Evolutionary conservation across 192 early-diverging fungal species (phyloP).

Genomic region (Linnemannia zychae): DNA sequence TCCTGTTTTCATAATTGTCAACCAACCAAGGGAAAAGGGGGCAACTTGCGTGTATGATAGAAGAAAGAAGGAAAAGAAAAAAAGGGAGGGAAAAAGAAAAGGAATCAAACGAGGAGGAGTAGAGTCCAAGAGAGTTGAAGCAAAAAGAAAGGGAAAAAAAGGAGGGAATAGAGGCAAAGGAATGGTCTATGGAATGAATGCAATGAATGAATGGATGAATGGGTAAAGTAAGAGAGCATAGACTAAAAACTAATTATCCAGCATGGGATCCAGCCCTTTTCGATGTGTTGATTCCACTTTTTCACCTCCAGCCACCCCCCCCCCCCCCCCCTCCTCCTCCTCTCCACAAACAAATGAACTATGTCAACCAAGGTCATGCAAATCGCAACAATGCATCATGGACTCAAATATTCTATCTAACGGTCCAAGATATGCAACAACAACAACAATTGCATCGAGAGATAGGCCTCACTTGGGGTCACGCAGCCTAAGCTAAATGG

Average conservation of each 20-base stretch:
- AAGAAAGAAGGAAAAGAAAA: background rate
- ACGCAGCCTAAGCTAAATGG: too few relatives aligned
- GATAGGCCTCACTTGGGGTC: too few relatives aligned
- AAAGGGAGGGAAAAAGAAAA: background rate
- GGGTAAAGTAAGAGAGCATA: background rate
- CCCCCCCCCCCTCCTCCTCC: background rate
- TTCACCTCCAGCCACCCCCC: background rate
- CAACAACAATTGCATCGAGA: too few relatives aligned
- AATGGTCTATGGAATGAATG: background rate
- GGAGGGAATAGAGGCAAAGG: background rate
- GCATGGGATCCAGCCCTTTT: conserved; percentile 1
- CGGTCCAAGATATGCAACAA: too few relatives aligned
- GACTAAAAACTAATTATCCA: conserved; percentile 1
- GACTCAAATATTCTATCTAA: too few relatives aligned
- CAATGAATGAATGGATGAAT: background rate
- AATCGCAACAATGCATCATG: too few relatives aligned
- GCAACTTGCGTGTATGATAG: too few relatives aligned
- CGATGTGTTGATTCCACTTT: background rate
- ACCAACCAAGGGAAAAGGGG: background rate
- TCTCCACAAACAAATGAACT: background rate
- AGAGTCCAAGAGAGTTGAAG: too few relatives aligned
- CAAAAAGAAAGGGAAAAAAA: background rate
- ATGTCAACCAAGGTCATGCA: too few relatives aligned
- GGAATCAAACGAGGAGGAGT: background rate
- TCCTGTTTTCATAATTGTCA: background rate